A percentile compares a stretch with the other conserved stretches of the same genome.
Evolutionary conservation across 305 asterid species (phyloP).

Genomic region (Fraxinus sp.): DNA sequence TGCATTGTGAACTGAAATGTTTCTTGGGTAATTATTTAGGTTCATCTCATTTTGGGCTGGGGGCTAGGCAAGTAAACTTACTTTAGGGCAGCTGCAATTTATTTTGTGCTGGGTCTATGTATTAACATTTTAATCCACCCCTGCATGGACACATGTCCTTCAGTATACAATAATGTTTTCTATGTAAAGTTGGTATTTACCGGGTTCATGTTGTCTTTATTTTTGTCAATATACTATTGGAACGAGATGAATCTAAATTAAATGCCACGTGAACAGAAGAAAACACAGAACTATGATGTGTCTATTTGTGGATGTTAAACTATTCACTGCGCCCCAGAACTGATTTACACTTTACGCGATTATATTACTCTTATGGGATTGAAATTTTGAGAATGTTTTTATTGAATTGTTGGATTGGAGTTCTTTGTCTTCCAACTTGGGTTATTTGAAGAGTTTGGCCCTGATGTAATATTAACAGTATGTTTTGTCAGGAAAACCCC

Average conservation of each 20-base stretch:
- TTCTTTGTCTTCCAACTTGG: not conserved
- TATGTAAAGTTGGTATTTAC: not conserved
- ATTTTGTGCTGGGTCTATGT: not conserved
- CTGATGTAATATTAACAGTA: constrained; percentile 11
- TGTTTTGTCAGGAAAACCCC: constrained; percentile 70
- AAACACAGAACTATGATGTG: not conserved
- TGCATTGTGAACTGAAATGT: not conserved
- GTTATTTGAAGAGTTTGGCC: not conserved
- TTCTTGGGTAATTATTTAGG: not conserved
- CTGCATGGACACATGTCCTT: not conserved
- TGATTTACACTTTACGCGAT: not conserved
- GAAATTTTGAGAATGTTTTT: not conserved
- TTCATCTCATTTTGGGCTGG: not conserved
- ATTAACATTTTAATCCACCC: not conserved
- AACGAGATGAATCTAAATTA: not conserved
- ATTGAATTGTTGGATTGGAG: not conserved
- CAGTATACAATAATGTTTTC: not conserved
- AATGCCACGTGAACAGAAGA: not conserved
- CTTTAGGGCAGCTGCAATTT: not conserved
- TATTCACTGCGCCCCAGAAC: constrained; percentile 8
- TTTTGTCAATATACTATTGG: not conserved
- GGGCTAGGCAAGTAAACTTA: not conserved
- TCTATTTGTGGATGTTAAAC: constrained; percentile 11
- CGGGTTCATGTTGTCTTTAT: not conserved
- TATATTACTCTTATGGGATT: not conserved